These are phyloP conservation scores for Citrullus colocynthis DNA, from an alignment of 306 rosid species.

Conservation along the genomic window DNA sequence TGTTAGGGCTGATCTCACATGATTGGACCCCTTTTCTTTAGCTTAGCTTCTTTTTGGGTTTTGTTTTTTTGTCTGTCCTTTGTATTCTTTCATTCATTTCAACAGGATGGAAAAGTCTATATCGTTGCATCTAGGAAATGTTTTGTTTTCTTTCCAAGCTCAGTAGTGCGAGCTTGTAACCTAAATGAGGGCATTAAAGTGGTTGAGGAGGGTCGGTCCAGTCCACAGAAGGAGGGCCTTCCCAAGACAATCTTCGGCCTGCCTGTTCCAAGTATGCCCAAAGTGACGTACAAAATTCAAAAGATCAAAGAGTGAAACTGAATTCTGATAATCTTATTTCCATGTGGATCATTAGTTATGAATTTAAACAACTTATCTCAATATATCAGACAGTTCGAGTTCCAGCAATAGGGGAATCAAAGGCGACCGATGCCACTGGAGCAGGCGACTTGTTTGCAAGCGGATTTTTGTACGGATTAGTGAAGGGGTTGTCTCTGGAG, in stretches of 20 bases:
- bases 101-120: background rate
- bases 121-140: background rate
- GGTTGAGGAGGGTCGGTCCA: no score
- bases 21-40: background rate
- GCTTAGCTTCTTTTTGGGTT: background rate
- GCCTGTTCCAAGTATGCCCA: background rate
- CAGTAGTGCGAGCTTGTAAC: no score
- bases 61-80: background rate
- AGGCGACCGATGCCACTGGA: conserved; percentile 83
- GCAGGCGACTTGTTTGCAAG: conserved; percentile 97
- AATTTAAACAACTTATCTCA: background rate
- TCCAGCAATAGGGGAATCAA: conserved; percentile 65
- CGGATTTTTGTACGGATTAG: conserved; percentile 82
- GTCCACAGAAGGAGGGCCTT: no score
- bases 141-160: background rate
- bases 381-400: conserved; percentile 45
- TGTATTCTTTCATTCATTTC: background rate
- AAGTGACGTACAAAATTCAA: background rate
- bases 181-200: no score
- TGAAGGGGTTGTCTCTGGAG: conserved; percentile 69
- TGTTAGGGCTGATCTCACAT: background rate
- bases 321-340: background rate
- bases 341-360: background rate
- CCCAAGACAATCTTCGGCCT: no score
- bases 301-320: background rate